Evolutionary conservation across 2,329 filamentous ascomycete genomes (phyloP).

Genomic region (Monascus ruber): DNA sequence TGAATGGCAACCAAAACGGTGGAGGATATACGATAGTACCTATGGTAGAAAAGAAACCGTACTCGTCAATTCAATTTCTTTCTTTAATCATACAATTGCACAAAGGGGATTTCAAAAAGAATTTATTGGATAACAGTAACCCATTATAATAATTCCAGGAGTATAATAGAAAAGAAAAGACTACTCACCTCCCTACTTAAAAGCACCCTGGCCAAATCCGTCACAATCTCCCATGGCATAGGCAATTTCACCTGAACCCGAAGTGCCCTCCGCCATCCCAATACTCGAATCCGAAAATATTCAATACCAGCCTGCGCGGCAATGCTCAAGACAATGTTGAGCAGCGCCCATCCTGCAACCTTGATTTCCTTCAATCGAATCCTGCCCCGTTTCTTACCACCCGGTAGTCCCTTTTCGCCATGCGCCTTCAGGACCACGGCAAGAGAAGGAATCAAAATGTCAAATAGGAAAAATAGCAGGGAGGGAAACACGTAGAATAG

Average conservation of each 20-base stretch:
- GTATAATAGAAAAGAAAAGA: background rate
- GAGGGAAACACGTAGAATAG: slow-evolving; percentile 65
- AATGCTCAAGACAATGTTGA: slow-evolving; percentile 46
- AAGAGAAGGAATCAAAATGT: slow-evolving; percentile 57
- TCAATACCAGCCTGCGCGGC: slow-evolving; percentile 47
- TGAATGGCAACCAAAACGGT: slow-evolving; percentile 59
- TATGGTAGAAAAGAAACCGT: slow-evolving; percentile 3
- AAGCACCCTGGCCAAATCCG: slow-evolving; percentile 43
- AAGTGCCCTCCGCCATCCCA: slow-evolving; percentile 44
- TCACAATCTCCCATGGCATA: slow-evolving; percentile 50
- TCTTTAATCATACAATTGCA: background rate
- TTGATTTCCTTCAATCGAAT: slow-evolving; percentile 35
- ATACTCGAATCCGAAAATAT: slow-evolving; percentile 39
- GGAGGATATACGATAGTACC: slow-evolving; percentile 51
- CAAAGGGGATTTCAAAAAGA: background rate
- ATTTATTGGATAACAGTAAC: no score
- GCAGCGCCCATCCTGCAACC: slow-evolving; percentile 42
- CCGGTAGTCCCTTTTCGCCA: slow-evolving; percentile 41
- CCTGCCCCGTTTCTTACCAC: slow-evolving; percentile 23
- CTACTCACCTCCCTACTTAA: slow-evolving; percentile 45
- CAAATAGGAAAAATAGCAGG: slow-evolving; percentile 60
- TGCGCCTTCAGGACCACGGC: slow-evolving; percentile 59
- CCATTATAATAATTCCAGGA: no score
- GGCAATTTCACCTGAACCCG: slow-evolving; percentile 49
- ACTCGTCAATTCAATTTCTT: background rate